Evolutionary conservation across 1,284 basidiomycete genomes (phyloP), one percentile per base, ranked within the genome.

Genomic region (Sporisorium scitamineum): DNA sequence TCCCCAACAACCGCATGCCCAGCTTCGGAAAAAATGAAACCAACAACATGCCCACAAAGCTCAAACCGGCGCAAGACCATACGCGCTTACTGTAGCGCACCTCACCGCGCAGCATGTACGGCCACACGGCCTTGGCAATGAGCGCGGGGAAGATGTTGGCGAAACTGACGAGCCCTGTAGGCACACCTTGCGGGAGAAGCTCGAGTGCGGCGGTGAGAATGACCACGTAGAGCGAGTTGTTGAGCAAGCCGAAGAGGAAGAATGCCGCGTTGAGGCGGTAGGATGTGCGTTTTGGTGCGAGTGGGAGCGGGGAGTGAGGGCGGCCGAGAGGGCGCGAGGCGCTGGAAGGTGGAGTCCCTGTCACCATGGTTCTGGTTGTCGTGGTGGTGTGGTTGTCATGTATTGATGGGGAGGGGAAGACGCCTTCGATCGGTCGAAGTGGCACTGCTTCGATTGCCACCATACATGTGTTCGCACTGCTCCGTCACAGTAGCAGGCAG

Each of bases 121-220:
- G 95, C 95, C 95, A 99, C 10, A 91, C 91, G 3, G 97, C 88
- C 87, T 98, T 99, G 24, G 93, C 94, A 0, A 86, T 70, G 11
- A 87, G 76, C 1, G 85, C 85, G 5, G 86, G 87, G 4, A 81
- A 76, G 44, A 87, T 87, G 76, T 87, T 86, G 52, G 80, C 84
- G 85, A 96, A 94, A 0, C 92, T 91, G 54, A 97, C 94, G 61
- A 97, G 90, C n/a, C 95, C 95, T 82, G 88, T 88, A 0, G 85
- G 80, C 6, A 82, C 79, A 22, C 80, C 79, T 5, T 71, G 90
- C 5, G 95, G 94, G 0, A 98, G 94, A 5, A 99, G 89, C 85
- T 99, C 96, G 16, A 97, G 88, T 0, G 96, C 96, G 5, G 96
- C 96, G 1, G 94, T 96, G 26, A 98, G 90, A 73, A 98, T 97